Evolutionary conservation across 1,284 basidiomycete genomes (phyloP), one percentile per base, ranked within the genome.

Genomic region (Athelia psychrophila): DNA sequence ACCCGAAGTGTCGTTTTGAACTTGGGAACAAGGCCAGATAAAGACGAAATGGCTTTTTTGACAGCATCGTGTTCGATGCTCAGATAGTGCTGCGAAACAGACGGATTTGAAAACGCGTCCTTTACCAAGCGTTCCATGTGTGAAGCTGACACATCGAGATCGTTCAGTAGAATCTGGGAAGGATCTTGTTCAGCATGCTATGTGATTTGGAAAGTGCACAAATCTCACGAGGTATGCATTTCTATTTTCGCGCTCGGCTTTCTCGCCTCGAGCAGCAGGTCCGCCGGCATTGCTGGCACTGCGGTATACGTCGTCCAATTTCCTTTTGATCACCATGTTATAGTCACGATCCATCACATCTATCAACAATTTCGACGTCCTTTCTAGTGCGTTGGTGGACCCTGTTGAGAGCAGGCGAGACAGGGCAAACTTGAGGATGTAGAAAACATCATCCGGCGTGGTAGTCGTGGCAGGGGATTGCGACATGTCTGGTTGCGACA

Each of bases 381-480:
- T 73, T 51, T 80, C 73, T 2, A 94, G 76, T 2, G 79, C 81
- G 2, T 65, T 64, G 1, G 84, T 58, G 2, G 86, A 87, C 0
- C 91, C 92, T 0, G 87, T 88, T 0, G 86, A 86, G 16, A 95
- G 65, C 25, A 93, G 72, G 10, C 95, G 80, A 16, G 81, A 74
- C 3, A 95, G 75, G 2, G 95, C 86, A 3, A 86, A 77, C 68
- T 95, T 97, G 56, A 97, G 73, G 51, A 98, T 88, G 69, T 95
- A 98, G 70, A 98, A 98, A 2, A 88, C 90, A 60, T 98, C 95
- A 65, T 98, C 95, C 0, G 95, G 91, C 0, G 88, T 87, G 44
- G 90, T 82, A 51, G 93, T 86, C 5, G 75, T 77, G 3, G 74
- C 71, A 38, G 79, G 84, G 22, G 60, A 69, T 58, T 91, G 85